Base-by-base conservation (phyloP, 805 yeast species). In the Torulaspora delbrueckii region DNA sequence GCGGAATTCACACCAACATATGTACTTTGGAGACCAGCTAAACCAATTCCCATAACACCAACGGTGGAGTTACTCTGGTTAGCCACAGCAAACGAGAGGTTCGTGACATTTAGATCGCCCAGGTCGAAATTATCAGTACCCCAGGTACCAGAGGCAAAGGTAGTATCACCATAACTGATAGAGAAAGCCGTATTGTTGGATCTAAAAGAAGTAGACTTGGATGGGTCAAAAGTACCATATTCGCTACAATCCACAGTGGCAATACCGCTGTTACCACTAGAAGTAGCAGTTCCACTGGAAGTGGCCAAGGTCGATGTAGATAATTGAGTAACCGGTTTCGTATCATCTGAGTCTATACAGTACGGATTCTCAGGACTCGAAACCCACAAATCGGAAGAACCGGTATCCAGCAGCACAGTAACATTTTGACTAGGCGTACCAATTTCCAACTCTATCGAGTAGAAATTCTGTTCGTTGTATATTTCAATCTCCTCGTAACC, bases 1-100 rank as follows among this genome's bases (percentile, higher is more conserved):
- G 47, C 34, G 2, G 58, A 50, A 2, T 46, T 34, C 5, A 55
- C 39, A 18, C 69, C 69, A 1, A 74, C 58, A 49, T 70, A 69
- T 1, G 91, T 84, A 3, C 78, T 71, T 63, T 89, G 96, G 44
- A 85, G 71, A 10, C 80, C 84, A 4, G 77, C 67, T 41, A 84
- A 70, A 8, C 93, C 91, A 51, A 86, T 78, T 23, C 90, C 89
- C 34, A 86, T 65, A 22, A 86, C 91, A 45, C 95, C 91, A 37
- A 65, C 65, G 7, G 78, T 63, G 3, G 90, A 79, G 50, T 79
- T 78, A 1, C 87, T 77, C 28, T 65, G 62, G 58, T 79, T 78
- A 2, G 86, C 95, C 19, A 88, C 79, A 1, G 95, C 96, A 62
- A 89, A 75, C 4, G 87, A 78, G 25, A 84, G 66, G 45, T 71